These are phyloP conservation scores for Hibiscus syriacus DNA, from an alignment of 345 rosid species.

Conservation along the genomic window DNA sequence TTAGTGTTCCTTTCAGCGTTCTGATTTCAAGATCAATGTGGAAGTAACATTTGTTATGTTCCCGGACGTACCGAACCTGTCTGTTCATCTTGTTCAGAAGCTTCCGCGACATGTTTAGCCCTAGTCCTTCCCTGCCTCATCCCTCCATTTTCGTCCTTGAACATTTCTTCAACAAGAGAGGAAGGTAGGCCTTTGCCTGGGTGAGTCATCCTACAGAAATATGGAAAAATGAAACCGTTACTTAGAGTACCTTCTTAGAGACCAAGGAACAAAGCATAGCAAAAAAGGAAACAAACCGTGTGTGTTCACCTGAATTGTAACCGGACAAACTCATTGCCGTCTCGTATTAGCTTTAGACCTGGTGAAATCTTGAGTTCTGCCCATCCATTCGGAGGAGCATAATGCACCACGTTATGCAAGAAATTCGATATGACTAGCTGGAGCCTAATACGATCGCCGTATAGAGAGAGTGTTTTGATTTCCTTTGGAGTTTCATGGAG, in stretches of 20 bases:
- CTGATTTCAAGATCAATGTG: constrained; percentile 41
- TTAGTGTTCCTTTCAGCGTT: constrained; percentile 23
- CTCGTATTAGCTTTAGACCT: constrained; percentile 38
- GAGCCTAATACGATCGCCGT: constrained; percentile 65
- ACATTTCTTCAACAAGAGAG: constrained; percentile 53
- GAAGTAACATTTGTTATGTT: constrained; percentile 44
- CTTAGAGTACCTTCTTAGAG: background rate
- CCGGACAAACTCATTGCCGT: constrained; percentile 33
- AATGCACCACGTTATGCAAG: constrained; percentile 50
- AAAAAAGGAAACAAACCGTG: background rate
- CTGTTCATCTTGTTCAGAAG: constrained; percentile 54
- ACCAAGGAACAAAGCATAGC: background rate
- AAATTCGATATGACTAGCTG: constrained; percentile 71
- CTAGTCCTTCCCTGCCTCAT: constrained; percentile 45
- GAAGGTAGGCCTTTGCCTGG: constrained; percentile 68
- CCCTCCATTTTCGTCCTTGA: constrained; percentile 37
- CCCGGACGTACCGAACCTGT: constrained; percentile 38
- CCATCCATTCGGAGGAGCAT: constrained; percentile 60
- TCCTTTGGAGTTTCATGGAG: constrained; percentile 53
- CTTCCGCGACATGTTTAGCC: constrained; percentile 44
- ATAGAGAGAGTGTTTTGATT: constrained; percentile 43
- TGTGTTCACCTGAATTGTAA: constrained; percentile 65
- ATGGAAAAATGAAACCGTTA: background rate
- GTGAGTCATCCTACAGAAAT: constrained; percentile 51
- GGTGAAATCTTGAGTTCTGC: constrained; percentile 52